phyloP scores from a whole-genome alignment of 2,329 filamentous ascomycete genomes.

The Monosporascus sp. region DNA sequence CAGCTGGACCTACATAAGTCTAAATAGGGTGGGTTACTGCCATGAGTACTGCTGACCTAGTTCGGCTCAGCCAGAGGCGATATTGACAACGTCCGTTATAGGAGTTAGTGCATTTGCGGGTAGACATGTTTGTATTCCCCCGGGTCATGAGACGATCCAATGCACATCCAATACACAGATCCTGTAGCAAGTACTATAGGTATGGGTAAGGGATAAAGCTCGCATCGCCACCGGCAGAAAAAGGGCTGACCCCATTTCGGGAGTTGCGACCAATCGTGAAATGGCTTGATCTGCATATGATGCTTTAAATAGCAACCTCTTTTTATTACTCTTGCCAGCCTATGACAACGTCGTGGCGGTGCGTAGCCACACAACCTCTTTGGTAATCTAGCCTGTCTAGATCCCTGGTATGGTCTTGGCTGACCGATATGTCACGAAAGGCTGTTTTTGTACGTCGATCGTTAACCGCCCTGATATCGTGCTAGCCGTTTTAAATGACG shows the following conservation, averaged over 20 bases:
- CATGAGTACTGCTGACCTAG: too few species aligned
- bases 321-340: too few species aligned
- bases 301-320: neutral
- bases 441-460: neutral
- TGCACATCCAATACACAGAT: neutral
- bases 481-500: too few species aligned
- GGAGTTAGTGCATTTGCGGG: too few species aligned
- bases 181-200: neutral
- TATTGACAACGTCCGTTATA: too few species aligned
- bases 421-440: neutral
- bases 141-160: too few species aligned
- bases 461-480: neutral
- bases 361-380: neutral
- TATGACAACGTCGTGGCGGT: neutral
- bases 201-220: neutral
- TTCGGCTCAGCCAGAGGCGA: too few species aligned
- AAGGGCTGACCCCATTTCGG: neutral
- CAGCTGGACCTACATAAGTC: too few species aligned
- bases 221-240: neutral
- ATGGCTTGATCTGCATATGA: neutral
- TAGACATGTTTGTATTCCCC: too few species aligned
- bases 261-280: neutral
- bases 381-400: neutral
- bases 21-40: too few species aligned
- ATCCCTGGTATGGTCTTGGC: neutral